Conservation (phyloP, 1,284 basidiomycete genomes). For the Earliella scabrosa region DNA sequence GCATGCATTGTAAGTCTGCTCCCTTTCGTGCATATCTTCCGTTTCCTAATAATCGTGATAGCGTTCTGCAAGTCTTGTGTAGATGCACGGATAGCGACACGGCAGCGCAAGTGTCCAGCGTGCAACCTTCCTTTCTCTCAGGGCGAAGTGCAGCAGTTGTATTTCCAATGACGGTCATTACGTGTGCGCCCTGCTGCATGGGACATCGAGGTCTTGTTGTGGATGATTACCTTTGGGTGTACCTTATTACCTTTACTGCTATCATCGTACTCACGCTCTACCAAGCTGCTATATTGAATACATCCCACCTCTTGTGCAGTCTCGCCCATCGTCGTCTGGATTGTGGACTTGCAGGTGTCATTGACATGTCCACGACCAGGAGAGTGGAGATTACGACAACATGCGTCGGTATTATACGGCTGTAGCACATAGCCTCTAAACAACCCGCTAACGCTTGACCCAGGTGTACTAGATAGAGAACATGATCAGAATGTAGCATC, state of each 20-base stretch:
- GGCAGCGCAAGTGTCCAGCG: conserved; percentile 95
- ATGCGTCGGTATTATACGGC: conserved; percentile 15
- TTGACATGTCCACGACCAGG: background rate
- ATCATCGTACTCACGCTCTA: conserved; percentile 1
- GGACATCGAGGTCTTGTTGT: conserved; percentile 5
- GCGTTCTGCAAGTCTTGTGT: conserved; percentile 92
- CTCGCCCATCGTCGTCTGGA: background rate
- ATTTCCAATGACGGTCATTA: conserved; percentile 65
- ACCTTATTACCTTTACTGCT: conserved; percentile 27
- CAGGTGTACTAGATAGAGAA: conserved; percentile 73
- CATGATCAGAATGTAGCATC: background rate
- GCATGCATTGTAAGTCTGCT: conserved; percentile 84
- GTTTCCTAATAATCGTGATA: conserved; percentile 31
- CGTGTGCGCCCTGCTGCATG: conserved; percentile 5
- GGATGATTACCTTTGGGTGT: conserved; percentile 23
- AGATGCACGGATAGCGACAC: conserved; percentile 85
- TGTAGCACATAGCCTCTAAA: conserved; percentile 6
- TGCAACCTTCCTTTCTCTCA: conserved; percentile 87
- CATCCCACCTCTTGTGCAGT: background rate
- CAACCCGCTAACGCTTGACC: conserved; percentile 84
- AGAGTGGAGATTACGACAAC: conserved; percentile 17
- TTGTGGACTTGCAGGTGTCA: no score
- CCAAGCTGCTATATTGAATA: conserved; percentile 1
- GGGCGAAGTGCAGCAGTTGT: conserved; percentile 87
- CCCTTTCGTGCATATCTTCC: background rate